These are phyloP conservation scores for Dendrocalamus latiflorus DNA, from an alignment of 202 grass and related monocot species.

Conservation along the genomic window DNA sequence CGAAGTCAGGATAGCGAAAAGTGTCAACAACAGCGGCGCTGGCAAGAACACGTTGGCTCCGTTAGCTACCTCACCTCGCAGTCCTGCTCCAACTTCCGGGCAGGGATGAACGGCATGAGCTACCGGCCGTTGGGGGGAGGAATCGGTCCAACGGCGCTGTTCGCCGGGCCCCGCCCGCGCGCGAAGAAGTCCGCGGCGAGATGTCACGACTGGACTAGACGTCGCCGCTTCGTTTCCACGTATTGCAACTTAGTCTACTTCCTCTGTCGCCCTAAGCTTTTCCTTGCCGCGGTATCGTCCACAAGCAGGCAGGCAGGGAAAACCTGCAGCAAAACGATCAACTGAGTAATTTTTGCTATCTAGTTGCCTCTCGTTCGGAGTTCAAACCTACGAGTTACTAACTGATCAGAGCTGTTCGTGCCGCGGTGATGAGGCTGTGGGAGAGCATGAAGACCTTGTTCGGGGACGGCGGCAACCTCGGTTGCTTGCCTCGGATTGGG, in stretches of 20 bases:
- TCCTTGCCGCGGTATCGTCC: conserved; percentile 15
- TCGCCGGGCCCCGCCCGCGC: no score
- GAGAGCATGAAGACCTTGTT: conserved; percentile 24
- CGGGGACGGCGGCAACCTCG: conserved; percentile 13
- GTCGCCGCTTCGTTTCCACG: neutral
- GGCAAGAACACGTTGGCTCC: neutral
- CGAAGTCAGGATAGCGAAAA: neutral
- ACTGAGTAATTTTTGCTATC: no score
- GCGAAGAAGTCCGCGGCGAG: no score
- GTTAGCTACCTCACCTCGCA: neutral
- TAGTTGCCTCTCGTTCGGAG: neutral
- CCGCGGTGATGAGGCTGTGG: conserved; percentile 30
- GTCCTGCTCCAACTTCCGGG: neutral
- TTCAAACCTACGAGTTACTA: neutral
- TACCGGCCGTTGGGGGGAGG: neutral
- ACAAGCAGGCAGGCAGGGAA: neutral
- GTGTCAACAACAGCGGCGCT: neutral
- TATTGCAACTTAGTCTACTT: conserved; percentile 13
- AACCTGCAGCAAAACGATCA: neutral
- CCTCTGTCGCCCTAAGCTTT: neutral
- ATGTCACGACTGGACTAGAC: no score
- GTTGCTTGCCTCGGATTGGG: conserved; percentile 29
- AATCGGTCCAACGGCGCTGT: conserved; percentile 7
- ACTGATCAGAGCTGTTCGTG: neutral
- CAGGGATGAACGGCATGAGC: no score